phyloP scores from a whole-genome alignment of 768 basidiomycete genomes.

The Boletus speciosus region DNA sequence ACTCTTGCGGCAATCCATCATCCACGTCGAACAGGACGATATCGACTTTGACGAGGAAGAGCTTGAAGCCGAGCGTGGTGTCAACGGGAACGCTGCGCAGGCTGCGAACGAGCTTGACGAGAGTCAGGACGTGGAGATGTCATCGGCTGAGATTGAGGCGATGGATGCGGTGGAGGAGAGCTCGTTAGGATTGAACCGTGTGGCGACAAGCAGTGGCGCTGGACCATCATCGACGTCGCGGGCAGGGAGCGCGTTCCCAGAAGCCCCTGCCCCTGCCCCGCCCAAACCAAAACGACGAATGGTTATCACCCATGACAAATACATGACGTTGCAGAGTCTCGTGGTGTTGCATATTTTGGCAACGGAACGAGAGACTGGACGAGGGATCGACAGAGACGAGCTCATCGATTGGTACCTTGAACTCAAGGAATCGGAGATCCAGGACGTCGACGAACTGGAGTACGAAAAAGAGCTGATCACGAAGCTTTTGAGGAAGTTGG shows the following conservation, averaged over 20 bases:
- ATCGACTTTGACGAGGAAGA: slow-evolving; percentile 97
- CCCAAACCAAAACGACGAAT: slow-evolving; percentile 66
- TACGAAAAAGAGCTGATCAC: slow-evolving; percentile 86
- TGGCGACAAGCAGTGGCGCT: slow-evolving; percentile 34
- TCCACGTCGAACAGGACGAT: slow-evolving; percentile 98
- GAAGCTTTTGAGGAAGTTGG: slow-evolving; percentile 85
- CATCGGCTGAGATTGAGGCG: slow-evolving; percentile 55
- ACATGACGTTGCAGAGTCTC: slow-evolving; percentile 84
- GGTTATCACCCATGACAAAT: slow-evolving; percentile 95
- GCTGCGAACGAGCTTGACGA: slow-evolving; percentile 43
- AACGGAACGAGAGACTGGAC: slow-evolving; percentile 69
- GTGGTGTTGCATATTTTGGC: slow-evolving; percentile 80
- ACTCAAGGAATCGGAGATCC: slow-evolving; percentile 76
- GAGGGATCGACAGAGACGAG: slow-evolving; percentile 84
- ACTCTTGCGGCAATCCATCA: slow-evolving; percentile 93
- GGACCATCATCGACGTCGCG: slow-evolving; percentile 34
- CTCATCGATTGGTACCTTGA: slow-evolving; percentile 98
- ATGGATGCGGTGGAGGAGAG: slow-evolving; percentile 49
- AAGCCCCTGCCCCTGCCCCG: slow-evolving; percentile 34
- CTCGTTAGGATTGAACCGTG: slow-evolving; percentile 38
- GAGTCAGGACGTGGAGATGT: slow-evolving; percentile 62
- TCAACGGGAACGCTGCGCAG: slow-evolving; percentile 33
- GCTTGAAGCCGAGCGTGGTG: slow-evolving; percentile 50
- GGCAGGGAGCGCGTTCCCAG: slow-evolving; percentile 25
- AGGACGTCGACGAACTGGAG: slow-evolving; percentile 83